phyloP scores from a whole-genome alignment of 176 grass and related monocot genomes.

The Oryza australiensis region DNA sequence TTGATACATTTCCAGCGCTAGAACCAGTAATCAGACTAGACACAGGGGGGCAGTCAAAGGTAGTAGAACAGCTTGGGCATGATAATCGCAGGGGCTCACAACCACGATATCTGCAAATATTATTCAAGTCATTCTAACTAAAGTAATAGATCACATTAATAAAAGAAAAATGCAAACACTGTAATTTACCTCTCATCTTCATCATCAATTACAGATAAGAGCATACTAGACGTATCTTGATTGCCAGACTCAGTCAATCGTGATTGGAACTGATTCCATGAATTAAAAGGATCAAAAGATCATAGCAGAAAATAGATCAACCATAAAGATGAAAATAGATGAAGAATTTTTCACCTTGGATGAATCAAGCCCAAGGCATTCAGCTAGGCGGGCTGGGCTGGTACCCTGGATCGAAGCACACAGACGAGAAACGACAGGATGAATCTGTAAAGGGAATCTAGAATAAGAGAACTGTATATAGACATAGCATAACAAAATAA shows the following conservation, averaged over 20 bases:
- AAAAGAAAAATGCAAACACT: slow-evolving; percentile 26
- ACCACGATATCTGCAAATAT: slow-evolving; percentile 74
- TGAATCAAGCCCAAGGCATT: slow-evolving; percentile 98
- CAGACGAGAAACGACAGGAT: slow-evolving; percentile 93
- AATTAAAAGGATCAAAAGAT: slow-evolving; percentile 36
- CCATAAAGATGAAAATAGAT: slow-evolving; percentile 2
- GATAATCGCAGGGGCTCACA: slow-evolving; percentile 82
- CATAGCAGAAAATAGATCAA: slow-evolving; percentile 15
- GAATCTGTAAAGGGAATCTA: slow-evolving; percentile 72
- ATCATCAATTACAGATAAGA: slow-evolving; percentile 72
- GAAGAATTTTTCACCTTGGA: slow-evolving; percentile 61
- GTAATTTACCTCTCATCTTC: slow-evolving; percentile 74
- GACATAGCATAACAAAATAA: slow-evolving; percentile 1
- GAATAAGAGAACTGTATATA: slow-evolving; percentile 26
- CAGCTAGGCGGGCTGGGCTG: slow-evolving; percentile 89
- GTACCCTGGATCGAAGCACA: slow-evolving; percentile 99
- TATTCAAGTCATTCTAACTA: slow-evolving; percentile 37
- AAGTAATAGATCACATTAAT: slow-evolving; percentile 8
- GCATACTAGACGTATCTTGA: slow-evolving; percentile 69
- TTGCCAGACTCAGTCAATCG: slow-evolving; percentile 51
- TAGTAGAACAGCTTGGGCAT: slow-evolving; percentile 82
- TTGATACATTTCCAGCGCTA: slow-evolving; percentile 31
- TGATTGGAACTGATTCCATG: slow-evolving; percentile 70
- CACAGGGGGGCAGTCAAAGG: slow-evolving; percentile 78
- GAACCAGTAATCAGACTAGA: slow-evolving; percentile 70